A percentile compares a stretch with the other conserved stretches of the same genome.
These are phyloP conservation scores for Combretum micranthum DNA, from an alignment of 345 rosid species.

Conservation along the genomic window DNA sequence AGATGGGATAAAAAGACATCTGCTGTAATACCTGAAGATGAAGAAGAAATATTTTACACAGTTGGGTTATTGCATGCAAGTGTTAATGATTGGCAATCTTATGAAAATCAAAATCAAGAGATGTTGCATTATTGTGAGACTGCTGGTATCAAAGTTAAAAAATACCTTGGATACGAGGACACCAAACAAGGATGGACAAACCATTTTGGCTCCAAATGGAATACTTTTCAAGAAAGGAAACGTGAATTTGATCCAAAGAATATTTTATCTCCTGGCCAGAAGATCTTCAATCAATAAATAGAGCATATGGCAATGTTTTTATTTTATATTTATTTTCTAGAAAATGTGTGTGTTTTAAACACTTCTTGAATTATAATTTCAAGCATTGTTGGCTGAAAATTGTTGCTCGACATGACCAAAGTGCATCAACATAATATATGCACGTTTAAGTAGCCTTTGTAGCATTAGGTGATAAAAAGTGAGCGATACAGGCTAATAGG, in stretches of 20 bases:
- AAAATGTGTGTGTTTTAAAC: too few relatives aligned
- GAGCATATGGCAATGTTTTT: too few relatives aligned
- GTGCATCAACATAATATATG: too few relatives aligned
- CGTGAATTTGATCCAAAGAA: constrained; percentile 12
- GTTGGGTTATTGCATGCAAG: constrained; percentile 13
- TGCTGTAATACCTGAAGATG: constrained; percentile 13
- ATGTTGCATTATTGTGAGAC: constrained; percentile 7
- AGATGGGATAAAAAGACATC: constrained; percentile 16
- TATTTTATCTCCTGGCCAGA: constrained; percentile 16
- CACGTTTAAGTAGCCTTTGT: too few relatives aligned
- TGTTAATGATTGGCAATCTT: constrained; percentile 7
- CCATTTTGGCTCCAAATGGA: constrained; percentile 19
- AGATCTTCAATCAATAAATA: constrained; percentile 4
- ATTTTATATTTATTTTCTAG: too few relatives aligned
- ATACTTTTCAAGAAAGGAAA: constrained; percentile 4
- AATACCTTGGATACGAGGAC: constrained; percentile 8
- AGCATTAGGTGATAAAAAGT: too few relatives aligned
- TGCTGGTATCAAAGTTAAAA: constrained; percentile 5
- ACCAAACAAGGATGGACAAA: constrained; percentile 11
- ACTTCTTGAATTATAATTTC: too few relatives aligned
- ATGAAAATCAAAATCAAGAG: constrained; percentile 11
- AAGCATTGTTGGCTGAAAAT: too few relatives aligned
- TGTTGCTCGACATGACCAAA: too few relatives aligned
- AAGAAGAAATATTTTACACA: constrained; percentile 14
- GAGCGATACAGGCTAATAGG: too few relatives aligned